phyloP scores from a whole-genome alignment of 1,284 basidiomycete species.

The Athelia sp. region DNA sequence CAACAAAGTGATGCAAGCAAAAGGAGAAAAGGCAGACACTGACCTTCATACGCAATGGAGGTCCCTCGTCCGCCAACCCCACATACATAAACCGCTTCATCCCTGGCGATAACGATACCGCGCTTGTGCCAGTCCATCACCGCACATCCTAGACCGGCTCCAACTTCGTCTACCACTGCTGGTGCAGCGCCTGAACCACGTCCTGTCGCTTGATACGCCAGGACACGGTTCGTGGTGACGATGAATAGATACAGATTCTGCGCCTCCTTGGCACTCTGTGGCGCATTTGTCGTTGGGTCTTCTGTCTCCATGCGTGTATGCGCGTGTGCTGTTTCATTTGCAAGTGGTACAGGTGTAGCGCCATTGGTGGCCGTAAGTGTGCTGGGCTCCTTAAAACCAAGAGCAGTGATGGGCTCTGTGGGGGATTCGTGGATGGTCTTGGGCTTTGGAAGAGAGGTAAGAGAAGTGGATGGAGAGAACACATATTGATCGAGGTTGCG shows the following conservation, averaged over 20 bases:
- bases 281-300: no score
- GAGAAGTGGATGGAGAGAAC: conserved; percentile 52
- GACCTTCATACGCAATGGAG: conserved; percentile 90
- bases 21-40: not conserved
- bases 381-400: conserved; percentile 76
- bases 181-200: conserved; percentile 67
- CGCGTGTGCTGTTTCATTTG: not conserved
- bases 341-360: no score
- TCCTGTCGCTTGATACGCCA: conserved; percentile 75
- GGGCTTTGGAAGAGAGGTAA: conserved; percentile 76
- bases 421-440: conserved; percentile 75
- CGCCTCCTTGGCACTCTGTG: conserved; percentile 30
- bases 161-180: conserved; percentile 79
- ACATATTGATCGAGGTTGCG: conserved; percentile 88
- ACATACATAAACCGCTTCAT: conserved; percentile 91
- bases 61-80: conserved; percentile 80
- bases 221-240: conserved; percentile 80
- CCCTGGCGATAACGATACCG: conserved; percentile 83
- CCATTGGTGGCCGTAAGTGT: not conserved
- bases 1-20: not conserved
- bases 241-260: conserved; percentile 73
- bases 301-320: not conserved
- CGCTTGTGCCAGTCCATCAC: conserved; percentile 68
- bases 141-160: conserved; percentile 80
- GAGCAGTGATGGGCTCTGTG: conserved; percentile 85